Evolutionary conservation across 1,284 basidiomycete species (phyloP).

Genomic region (Puccinia novopanici): DNA sequence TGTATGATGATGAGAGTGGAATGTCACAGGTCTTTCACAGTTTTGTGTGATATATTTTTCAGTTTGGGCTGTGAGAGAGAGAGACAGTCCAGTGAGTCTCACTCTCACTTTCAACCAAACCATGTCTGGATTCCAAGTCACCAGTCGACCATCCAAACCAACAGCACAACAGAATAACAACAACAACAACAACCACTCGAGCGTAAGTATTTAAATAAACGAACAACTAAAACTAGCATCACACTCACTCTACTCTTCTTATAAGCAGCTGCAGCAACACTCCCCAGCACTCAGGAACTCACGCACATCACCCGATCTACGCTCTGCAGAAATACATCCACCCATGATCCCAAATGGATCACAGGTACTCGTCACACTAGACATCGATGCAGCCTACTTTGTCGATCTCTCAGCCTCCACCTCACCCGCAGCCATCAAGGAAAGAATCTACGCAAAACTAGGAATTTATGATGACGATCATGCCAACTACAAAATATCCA

Average conservation of each 20-base stretch:
- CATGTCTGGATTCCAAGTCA: slow-evolving; percentile 20
- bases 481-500: slow-evolving; percentile 42
- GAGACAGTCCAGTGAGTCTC: no score
- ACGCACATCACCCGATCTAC: slow-evolving; percentile 13
- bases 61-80: no score
- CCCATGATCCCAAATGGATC: slow-evolving; percentile 47
- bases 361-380: slow-evolving; percentile 49
- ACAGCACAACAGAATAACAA: neutral
- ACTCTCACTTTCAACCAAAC: no score
- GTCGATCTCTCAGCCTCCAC: slow-evolving; percentile 48
- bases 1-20: no score
- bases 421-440: slow-evolving; percentile 50
- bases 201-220: no score
- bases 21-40: no score
- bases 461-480: slow-evolving; percentile 51
- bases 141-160: slow-evolving; percentile 14
- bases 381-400: slow-evolving; percentile 50
- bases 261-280: neutral
- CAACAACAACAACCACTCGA: neutral
- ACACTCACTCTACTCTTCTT: neutral
- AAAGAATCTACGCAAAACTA: slow-evolving; percentile 50
- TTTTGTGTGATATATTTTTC: no score
- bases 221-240: neutral
- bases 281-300: neutral
- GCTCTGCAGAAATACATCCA: slow-evolving; percentile 6